Percentiles rank a stretch among this genome's conserved stretches.
Conservation (phyloP, 2,329 filamentous ascomycete genomes). For the Cercospora berteroae region DNA sequence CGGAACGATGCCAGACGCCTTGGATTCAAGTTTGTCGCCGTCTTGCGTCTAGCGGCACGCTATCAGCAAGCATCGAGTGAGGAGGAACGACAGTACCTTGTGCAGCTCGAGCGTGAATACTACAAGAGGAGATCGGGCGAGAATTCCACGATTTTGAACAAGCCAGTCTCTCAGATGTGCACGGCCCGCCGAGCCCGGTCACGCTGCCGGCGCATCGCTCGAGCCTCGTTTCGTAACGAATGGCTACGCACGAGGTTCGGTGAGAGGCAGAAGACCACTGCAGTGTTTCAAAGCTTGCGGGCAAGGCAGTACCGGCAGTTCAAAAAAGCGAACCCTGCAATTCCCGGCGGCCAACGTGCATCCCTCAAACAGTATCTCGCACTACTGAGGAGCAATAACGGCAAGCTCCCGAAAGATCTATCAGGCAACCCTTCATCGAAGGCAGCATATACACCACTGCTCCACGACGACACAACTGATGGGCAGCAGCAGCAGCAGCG, state of each 20-base stretch:
- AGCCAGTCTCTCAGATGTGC: not conserved
- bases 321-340: not conserved
- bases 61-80: not conserved
- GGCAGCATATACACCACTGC: not conserved
- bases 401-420: not conserved
- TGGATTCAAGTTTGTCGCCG: constrained; percentile 1
- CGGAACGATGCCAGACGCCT: not conserved
- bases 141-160: not conserved
- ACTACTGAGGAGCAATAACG: not conserved
- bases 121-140: not conserved
- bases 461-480: not conserved
- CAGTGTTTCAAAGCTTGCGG: not conserved
- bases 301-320: not conserved
- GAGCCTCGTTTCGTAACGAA: not conserved
- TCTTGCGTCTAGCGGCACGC: not conserved
- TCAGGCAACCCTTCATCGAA: not conserved
- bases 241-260: not conserved
- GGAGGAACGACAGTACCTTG: not conserved
- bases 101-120: not conserved
- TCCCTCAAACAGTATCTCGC: not conserved
- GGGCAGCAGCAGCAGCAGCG: not conserved
- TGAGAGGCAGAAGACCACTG: not conserved
- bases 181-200: not conserved
- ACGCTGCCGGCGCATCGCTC: not conserved
- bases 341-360: not conserved